Conservation (phyloP, 2,329 filamentous ascomycete genomes). For the Bisporella sp. region DNA sequence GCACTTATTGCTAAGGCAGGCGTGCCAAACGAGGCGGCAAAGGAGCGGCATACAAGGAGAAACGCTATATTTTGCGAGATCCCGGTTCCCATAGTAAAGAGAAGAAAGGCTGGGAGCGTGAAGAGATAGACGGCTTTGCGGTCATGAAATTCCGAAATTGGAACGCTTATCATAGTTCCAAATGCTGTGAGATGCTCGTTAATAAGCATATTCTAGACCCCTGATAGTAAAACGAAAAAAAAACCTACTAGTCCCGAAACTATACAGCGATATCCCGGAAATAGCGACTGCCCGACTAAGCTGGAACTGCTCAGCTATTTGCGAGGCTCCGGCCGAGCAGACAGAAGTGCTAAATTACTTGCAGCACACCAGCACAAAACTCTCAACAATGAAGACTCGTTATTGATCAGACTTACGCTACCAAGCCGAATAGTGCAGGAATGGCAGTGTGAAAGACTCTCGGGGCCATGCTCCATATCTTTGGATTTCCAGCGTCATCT, state of each 20-base stretch:
- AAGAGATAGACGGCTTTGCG: constrained; percentile 33
- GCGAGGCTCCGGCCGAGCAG: constrained; percentile 39
- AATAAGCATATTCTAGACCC: too few species aligned
- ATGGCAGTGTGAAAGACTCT: constrained; percentile 18
- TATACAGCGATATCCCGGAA: constrained; percentile 50
- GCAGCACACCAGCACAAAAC: background rate
- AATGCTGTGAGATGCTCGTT: constrained; percentile 40
- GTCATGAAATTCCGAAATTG: constrained; percentile 55
- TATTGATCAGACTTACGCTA: constrained; percentile 14
- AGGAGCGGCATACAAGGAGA: constrained; percentile 39
- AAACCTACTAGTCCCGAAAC: constrained; percentile 39
- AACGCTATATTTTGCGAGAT: constrained; percentile 43
- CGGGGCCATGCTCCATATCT: constrained; percentile 18
- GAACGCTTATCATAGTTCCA: constrained; percentile 53
- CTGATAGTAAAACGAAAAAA: too few species aligned
- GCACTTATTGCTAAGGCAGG: constrained; percentile 42
- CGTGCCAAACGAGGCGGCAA: constrained; percentile 38
- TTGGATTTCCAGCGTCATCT: constrained; percentile 9
- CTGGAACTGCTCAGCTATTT: constrained; percentile 37
- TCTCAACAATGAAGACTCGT: background rate
- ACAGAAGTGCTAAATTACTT: constrained; percentile 40
- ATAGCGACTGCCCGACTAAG: constrained; percentile 35
- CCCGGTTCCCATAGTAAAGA: constrained; percentile 59
- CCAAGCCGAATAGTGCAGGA: constrained; percentile 19
- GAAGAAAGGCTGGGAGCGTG: constrained; percentile 41